Base-by-base conservation (phyloP, 2,329 filamentous ascomycete genomes). In the Phaeophleospora eucalypticola region DNA sequence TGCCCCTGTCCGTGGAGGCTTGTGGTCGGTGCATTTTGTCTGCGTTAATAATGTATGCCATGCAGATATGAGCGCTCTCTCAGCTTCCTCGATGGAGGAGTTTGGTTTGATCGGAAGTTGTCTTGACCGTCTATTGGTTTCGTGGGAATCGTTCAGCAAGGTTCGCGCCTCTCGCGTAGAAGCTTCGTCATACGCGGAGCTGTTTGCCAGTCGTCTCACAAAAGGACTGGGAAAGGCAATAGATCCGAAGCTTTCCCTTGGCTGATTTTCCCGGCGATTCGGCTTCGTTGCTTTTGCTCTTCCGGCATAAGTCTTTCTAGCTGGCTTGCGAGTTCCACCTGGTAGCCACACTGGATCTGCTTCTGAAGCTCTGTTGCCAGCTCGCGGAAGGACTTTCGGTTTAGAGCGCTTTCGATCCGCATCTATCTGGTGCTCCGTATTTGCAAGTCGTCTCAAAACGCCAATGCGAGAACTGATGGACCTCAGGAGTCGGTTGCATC, bases 1-100 rank as follows among this genome's bases (percentile, higher is more conserved):
- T 2, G 68, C 58, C 20, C 70, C 70, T 14, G 53, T 57, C 46
- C 62, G 54, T 45, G 58, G 14, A 8, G 15, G 34, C 20, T 15
- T 9, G 14, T n/a, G 7, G 4, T 29, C 12, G 24, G 24, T 6
- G 24, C 7, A 29, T 29, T 29, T 29, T 10, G 46, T 49, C 20
- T 16, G 10, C 14, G 16, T 19, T 9, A 49, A 24, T 14, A 49
- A 33, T 18, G 21, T 38, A n/a, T 10, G 20, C 38, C 4, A 49
- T 20, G 2, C 42, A 37, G 10, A 14, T 20, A 12, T 20, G 19
- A 2, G 45, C 37, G 18, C 46, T 42, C 38, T 24, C n/a, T 49
- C 42, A 19, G 38, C 42, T 34, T 49, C 42, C n/a, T 38, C 16
- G 15, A 15, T 32, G 4, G 27, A 21, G 2, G 46, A 49, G 3